A percentile compares a stretch with the other conserved stretches of the same genome.
Evolutionary conservation across 805 yeast species (phyloP).

Genomic region (Candida taoyuanica): DNA sequence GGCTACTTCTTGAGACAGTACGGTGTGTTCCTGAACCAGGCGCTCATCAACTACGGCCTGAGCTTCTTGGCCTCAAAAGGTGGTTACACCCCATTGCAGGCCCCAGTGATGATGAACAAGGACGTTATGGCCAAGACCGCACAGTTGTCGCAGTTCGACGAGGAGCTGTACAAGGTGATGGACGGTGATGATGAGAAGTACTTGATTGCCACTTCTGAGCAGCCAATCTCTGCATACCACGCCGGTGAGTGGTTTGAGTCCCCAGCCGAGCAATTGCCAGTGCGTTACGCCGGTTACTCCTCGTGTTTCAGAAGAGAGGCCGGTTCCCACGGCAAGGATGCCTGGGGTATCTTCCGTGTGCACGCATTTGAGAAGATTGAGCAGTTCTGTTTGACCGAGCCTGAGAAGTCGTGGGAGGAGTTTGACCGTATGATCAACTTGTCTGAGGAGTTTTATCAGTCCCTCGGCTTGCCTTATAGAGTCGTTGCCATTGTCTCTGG

Average conservation of each 20-base stretch:
- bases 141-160: slow-evolving; percentile 95
- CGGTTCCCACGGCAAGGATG: slow-evolving; percentile 98
- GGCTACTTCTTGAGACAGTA: slow-evolving; percentile 93
- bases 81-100: slow-evolving; percentile 87
- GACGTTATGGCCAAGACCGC: slow-evolving; percentile 99
- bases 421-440: slow-evolving; percentile 90
- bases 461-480: slow-evolving; percentile 90
- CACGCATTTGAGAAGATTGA: slow-evolving; percentile 98
- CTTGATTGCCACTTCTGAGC: slow-evolving; percentile 97
- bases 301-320: slow-evolving; percentile 99
- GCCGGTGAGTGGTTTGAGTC: slow-evolving; percentile 97
- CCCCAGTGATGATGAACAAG: slow-evolving; percentile 99
- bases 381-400: slow-evolving; percentile 94
- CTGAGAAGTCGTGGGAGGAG: slow-evolving; percentile 97
- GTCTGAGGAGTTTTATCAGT: slow-evolving; percentile 90
- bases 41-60: slow-evolving; percentile 93
- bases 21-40: slow-evolving; percentile 98
- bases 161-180: slow-evolving; percentile 92
- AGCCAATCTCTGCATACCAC: slow-evolving; percentile 97
- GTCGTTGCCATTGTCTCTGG: slow-evolving; percentile 98
- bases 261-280: slow-evolving; percentile 94
- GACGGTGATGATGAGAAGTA: slow-evolving; percentile 98
- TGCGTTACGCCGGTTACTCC: slow-evolving; percentile 96
- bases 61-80: slow-evolving; percentile 72
- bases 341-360: slow-evolving; percentile 99